Percentiles rank a stretch among this genome's conserved stretches.
These are phyloP conservation scores for Malus sylvestris DNA, from an alignment of 306 rosid species.

Conservation along the genomic window DNA sequence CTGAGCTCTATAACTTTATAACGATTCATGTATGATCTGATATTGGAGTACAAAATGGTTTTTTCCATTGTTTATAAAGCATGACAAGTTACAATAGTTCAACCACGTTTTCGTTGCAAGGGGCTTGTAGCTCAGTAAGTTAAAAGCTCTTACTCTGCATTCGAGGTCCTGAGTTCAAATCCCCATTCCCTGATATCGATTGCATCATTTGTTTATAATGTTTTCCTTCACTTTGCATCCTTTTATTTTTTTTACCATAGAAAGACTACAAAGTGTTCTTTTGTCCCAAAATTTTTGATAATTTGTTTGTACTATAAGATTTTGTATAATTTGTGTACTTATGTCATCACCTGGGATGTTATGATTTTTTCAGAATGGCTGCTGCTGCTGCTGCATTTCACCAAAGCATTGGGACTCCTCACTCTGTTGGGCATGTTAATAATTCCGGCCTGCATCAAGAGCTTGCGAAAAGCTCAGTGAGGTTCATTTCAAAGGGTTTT, in stretches of 20 bases:
- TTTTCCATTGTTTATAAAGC: not conserved
- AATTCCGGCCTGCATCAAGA: constrained; percentile 29
- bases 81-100: not conserved
- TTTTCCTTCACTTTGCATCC: not conserved
- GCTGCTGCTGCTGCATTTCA: constrained; percentile 62
- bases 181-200: not conserved
- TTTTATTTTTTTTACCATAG: not conserved
- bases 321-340: not conserved
- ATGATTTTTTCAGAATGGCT: constrained; percentile 63
- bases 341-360: constrained; percentile 5
- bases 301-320: not conserved
- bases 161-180: not conserved
- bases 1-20: not conserved
- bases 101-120: not conserved
- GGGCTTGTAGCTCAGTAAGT: not conserved
- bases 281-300: not conserved
- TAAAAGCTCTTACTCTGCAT: not conserved
- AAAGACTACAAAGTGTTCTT: not conserved
- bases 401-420: constrained; percentile 48
- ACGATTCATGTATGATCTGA: not conserved
- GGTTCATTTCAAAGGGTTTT: constrained; percentile 39
- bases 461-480: constrained; percentile 27
- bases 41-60: not conserved
- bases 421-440: constrained; percentile 26
- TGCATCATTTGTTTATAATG: not conserved